Evolutionary conservation across 805 yeast species (phyloP), one percentile per base, ranked within the genome.

Genomic region (Yarrowia sp.): DNA sequence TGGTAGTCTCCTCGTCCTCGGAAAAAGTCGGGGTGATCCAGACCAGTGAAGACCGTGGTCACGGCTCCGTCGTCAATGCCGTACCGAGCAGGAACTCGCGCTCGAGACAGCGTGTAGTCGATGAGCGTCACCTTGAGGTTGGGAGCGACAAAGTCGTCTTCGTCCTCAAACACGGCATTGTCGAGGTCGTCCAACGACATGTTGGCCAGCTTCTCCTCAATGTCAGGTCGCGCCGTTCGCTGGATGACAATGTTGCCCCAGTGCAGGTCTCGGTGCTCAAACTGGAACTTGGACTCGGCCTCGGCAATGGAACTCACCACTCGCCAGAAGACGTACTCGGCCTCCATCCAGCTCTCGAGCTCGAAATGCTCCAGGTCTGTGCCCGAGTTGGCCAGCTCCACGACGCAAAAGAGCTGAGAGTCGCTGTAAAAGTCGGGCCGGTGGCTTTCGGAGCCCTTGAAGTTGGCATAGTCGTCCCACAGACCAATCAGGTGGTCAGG

Each of bases 211-310:
- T 68, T 61, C 34, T 70, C 60, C 36, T 52, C 66, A 12, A 38
- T 50, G 17, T 44, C 24, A 0, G 47, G 40, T 5, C 50, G 39
- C 2, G 50, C 50, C 17, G 58, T 50, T 15, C 69, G 70, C 17
- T 70, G 64, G 17, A 89, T 78, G 15, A 87, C 77, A 66, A 89
- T 79, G 72, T 89, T 89, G 13, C 88, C 87, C 82, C 89, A 81
- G 70, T 87, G 89, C 69, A 89, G 76, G 74, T 89, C 91, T 56
- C 94, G 80, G 72, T 89, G 94, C 76, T 89, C 93, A 76, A 88
- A 88, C 69, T 82, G 79, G 69, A 79, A 78, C 43, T 77, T 73
- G 15, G 78, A 75, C 74, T 89, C 92, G 0, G 86, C 88, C 10
- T 76, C 76, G 33, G 84, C 81, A 33, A 89, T 75, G 5, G 80